phyloP scores from a whole-genome alignment of 495 filamentous ascomycete genomes.

The Entonaema liquescens region DNA sequence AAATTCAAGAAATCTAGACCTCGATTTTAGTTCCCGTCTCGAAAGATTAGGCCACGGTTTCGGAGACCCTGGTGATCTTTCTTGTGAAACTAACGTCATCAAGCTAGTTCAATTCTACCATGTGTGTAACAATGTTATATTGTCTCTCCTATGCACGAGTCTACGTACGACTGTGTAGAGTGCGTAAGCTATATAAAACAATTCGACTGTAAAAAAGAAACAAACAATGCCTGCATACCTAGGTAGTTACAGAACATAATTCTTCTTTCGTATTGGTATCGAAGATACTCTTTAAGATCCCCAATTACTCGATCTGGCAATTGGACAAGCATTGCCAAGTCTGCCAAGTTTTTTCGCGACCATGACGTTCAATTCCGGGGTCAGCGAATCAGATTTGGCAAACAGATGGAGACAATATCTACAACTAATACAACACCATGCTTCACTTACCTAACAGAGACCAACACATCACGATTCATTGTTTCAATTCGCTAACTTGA shows the following conservation, averaged over 20 bases:
- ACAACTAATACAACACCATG: conserved; percentile 13
- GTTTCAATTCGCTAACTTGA: conserved; percentile 6
- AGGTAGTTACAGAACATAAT: too few species aligned
- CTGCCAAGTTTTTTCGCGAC: conserved; percentile 27
- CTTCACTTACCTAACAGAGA: conserved; percentile 23
- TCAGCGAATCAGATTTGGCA: conserved; percentile 16
- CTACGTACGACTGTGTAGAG: too few species aligned
- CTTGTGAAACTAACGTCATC: neutral
- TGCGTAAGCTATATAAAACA: too few species aligned
- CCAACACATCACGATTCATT: conserved; percentile 24
- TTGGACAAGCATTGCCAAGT: conserved; percentile 35
- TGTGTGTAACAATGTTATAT: too few species aligned
- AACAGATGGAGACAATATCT: conserved; percentile 4
- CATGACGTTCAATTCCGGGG: conserved; percentile 25
- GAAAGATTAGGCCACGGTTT: neutral
- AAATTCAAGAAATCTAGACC: neutral
- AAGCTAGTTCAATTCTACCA: neutral
- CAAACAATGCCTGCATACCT: too few species aligned
- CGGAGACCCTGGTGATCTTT: neutral
- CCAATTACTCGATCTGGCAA: conserved; percentile 27
- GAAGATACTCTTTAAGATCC: neutral
- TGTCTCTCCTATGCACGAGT: too few species aligned
- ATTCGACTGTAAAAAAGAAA: too few species aligned
- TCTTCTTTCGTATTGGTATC: neutral
- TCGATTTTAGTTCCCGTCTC: neutral